Conservation (phyloP, 176 grass and related monocot species). For the Carex littledalei region DNA sequence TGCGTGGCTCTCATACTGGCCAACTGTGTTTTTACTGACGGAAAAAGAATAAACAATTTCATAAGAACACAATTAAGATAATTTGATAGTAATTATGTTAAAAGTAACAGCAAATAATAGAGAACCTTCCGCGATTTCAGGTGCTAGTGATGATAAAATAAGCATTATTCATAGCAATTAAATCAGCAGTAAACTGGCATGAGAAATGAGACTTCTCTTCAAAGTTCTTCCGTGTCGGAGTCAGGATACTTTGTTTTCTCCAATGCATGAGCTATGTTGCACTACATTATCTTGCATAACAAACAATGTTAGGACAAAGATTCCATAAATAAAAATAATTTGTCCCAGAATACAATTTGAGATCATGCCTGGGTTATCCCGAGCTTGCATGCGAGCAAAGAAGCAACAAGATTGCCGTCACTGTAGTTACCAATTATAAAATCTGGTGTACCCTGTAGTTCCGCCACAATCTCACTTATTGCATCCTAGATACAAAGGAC, state of each 20-base stretch:
- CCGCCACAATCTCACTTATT: slow-evolving; percentile 75
- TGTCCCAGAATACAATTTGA: background rate
- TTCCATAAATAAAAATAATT: background rate
- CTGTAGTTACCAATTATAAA: slow-evolving; percentile 98
- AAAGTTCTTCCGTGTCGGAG: slow-evolving; percentile 90
- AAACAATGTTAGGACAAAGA: slow-evolving; percentile 11
- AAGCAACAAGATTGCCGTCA: slow-evolving; percentile 95
- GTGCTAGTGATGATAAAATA: slow-evolving; percentile 99
- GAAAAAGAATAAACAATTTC: background rate
- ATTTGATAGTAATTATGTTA: background rate
- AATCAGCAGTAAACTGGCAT: slow-evolving; percentile 97
- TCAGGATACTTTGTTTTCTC: slow-evolving; percentile 98
- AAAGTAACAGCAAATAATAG: background rate
- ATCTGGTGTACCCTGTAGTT: slow-evolving; percentile 80
- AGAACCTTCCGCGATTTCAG: slow-evolving; percentile 99
- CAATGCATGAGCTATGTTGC: slow-evolving; percentile 94
- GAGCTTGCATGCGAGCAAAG: slow-evolving; percentile 77
- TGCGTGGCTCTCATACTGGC: slow-evolving; percentile 89
- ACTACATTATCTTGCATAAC: slow-evolving; percentile 41
- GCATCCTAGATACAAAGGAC: slow-evolving; percentile 52
- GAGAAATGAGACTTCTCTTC: slow-evolving; percentile 93
- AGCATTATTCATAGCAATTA: slow-evolving; percentile 90
- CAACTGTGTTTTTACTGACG: slow-evolving; percentile 88
- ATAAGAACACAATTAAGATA: background rate
- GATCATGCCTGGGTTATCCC: slow-evolving; percentile 71